Conservation (phyloP, 306 rosid species). For the Myrica gale region DNA sequence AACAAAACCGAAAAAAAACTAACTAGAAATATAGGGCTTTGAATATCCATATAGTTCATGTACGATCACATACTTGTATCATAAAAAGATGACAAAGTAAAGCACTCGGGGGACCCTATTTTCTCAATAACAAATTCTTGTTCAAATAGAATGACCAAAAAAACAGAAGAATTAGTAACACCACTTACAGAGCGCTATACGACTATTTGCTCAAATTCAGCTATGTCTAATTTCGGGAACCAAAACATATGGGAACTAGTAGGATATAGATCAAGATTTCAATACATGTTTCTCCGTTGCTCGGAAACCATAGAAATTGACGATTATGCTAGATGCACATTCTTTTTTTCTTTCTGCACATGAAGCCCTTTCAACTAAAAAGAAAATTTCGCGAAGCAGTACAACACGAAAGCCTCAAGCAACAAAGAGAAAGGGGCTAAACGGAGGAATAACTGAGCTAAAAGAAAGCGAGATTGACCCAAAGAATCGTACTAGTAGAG, state of each 20-base stretch:
- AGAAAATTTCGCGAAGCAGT: background rate
- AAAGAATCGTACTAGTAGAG: constrained; percentile 67
- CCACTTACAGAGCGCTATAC: background rate
- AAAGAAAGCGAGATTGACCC: background rate
- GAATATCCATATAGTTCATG: background rate
- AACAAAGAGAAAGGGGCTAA: background rate
- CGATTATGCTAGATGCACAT: background rate
- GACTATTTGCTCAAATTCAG: background rate
- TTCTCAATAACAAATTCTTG: background rate
- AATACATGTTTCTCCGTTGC: background rate
- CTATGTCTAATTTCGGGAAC: background rate
- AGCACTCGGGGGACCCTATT: background rate
- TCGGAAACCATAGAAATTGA: background rate
- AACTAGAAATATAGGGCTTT: background rate
- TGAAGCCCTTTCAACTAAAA: background rate
- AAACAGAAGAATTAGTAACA: too few relatives aligned
- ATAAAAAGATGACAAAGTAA: background rate
- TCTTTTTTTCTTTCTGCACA: too few relatives aligned
- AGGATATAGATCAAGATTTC: background rate
- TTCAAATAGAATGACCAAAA: too few relatives aligned
- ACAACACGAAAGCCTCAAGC: background rate
- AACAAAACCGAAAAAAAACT: background rate
- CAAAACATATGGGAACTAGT: background rate
- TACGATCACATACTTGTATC: background rate
- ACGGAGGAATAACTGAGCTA: background rate